Conservation (phyloP, 768 basidiomycete species). For the Auriscalpium microsporum region DNA sequence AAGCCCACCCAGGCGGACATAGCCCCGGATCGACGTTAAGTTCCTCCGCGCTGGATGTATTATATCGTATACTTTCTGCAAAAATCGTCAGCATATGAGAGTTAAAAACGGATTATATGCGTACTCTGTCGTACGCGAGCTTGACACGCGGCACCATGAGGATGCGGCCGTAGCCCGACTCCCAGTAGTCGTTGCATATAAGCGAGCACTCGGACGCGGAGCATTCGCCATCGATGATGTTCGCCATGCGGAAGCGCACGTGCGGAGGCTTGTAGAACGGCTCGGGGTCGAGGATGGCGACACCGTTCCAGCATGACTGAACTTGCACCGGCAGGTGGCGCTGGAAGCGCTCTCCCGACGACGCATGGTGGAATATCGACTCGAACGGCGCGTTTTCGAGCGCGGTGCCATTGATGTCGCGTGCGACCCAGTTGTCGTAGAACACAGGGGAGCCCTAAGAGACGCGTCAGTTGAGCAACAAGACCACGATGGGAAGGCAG, state of each 20-base stretch:
- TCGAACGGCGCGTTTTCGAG: constrained; percentile 98
- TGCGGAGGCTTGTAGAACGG: constrained; percentile 91
- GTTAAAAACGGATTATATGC: constrained; percentile 16
- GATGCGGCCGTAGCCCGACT: constrained; percentile 90
- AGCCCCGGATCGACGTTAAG: constrained; percentile 92
- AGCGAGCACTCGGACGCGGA: constrained; percentile 93
- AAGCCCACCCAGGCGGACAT: constrained; percentile 88
- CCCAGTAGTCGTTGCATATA: constrained; percentile 99
- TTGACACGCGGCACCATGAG: constrained; percentile 98
- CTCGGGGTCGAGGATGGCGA: constrained; percentile 90
- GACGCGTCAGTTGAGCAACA: not conserved
- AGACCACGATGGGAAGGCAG: constrained; percentile 8
- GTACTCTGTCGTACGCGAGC: constrained; percentile 84
- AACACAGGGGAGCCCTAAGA: constrained; percentile 77
- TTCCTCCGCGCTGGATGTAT: constrained; percentile 88
- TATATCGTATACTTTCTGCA: constrained; percentile 86
- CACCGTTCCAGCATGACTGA: constrained; percentile 98
- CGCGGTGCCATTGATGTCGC: constrained; percentile 97
- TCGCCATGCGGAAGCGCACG: constrained; percentile 94
- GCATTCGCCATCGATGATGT: constrained; percentile 80
- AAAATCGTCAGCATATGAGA: too few relatives aligned
- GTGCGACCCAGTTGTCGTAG: constrained; percentile 97
- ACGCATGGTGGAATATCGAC: constrained; percentile 77
- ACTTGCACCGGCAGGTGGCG: constrained; percentile 91
- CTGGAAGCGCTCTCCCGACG: constrained; percentile 77